A percentile compares a stretch with the other conserved stretches of the same genome.
Conservation (phyloP, 306 rosid genomes). For the Ormosia emarginata region DNA sequence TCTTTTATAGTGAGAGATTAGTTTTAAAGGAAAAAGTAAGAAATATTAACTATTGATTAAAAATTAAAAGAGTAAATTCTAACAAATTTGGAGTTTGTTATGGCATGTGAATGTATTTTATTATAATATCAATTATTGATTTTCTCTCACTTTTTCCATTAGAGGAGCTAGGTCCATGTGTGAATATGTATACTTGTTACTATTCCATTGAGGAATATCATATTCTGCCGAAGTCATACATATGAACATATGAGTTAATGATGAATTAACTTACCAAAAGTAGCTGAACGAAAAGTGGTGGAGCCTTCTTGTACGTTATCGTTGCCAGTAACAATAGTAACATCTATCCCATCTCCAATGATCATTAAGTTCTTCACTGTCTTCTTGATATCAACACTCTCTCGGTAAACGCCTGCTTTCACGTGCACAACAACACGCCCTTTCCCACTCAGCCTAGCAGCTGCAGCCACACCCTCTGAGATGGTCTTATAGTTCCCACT, state of each 20-base stretch:
- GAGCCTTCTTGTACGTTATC: constrained; percentile 29
- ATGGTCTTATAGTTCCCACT: constrained; percentile 57
- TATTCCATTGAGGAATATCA: not conserved
- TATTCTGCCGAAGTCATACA: not conserved
- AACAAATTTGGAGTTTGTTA: too few relatives aligned
- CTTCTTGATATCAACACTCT: constrained; percentile 47
- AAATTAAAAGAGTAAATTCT: too few relatives aligned
- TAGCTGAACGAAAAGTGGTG: constrained; percentile 75
- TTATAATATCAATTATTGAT: too few relatives aligned
- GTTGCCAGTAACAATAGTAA: constrained; percentile 51
- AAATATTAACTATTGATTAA: too few relatives aligned
- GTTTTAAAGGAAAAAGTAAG: too few relatives aligned
- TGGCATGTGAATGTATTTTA: too few relatives aligned
- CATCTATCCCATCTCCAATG: constrained; percentile 72
- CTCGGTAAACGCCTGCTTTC: constrained; percentile 69
- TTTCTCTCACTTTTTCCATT: too few relatives aligned
- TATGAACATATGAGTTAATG: not conserved
- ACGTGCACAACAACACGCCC: constrained; percentile 55
- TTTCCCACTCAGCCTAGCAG: constrained; percentile 28
- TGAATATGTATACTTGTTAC: not conserved
- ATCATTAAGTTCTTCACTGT: constrained; percentile 56
- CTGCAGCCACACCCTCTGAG: constrained; percentile 54
- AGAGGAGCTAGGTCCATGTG: too few relatives aligned
- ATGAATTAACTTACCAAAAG: constrained; percentile 56
- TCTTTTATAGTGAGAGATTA: too few relatives aligned